Base-by-base conservation (phyloP, 1,139 yeast species). In the Yamadazyma dendronema region DNA sequence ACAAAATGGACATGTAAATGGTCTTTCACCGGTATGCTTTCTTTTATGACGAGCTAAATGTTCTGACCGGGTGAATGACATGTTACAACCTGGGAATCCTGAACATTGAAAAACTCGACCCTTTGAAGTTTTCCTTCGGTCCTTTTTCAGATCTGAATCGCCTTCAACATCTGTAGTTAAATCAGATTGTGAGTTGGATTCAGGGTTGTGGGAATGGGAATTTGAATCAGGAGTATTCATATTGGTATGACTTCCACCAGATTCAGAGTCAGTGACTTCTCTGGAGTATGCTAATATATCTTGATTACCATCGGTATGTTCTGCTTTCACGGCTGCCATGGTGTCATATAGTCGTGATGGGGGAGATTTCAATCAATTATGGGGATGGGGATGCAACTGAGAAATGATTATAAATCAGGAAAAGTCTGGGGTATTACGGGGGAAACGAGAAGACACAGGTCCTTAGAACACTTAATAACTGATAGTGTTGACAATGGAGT, bases 11-110 rank as follows among this genome's bases (percentile, higher is more conserved):
- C 97, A 90, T 39, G 87, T 80, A 58, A 88, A 90, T 1, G 97
- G 97, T 39, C 96, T 72, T 59, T 90, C 97, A 31, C 97, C 97
- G 1, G 97, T 89, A 57, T 89, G 97, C 54, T 89, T 90, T 36
- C 97, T 68, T 37, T 88, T 84, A 63, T 89, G 97, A 43, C 97
- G 73, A 2, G 96, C 96, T 50, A 90, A 71, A 60, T 90, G 97
- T 57, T 90, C 97, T 13, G 88, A 80, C 42, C 96, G 65, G 2
- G 95, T 86, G 57, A 89, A 90, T 10, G 90, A 77, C 96, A 89
- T 90, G 40, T 67, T 71, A 60, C 97, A 89, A 46, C 85, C 90
- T 12, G 90, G 89, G 56, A 77, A 89, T 4, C 96, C 96, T 1
- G 84, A 70, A 59, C 97, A 89, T 57, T 83, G 92, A 61, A 88